Base-by-base conservation (phyloP, 805 yeast species). In the Danielia reshetovae region DNA sequence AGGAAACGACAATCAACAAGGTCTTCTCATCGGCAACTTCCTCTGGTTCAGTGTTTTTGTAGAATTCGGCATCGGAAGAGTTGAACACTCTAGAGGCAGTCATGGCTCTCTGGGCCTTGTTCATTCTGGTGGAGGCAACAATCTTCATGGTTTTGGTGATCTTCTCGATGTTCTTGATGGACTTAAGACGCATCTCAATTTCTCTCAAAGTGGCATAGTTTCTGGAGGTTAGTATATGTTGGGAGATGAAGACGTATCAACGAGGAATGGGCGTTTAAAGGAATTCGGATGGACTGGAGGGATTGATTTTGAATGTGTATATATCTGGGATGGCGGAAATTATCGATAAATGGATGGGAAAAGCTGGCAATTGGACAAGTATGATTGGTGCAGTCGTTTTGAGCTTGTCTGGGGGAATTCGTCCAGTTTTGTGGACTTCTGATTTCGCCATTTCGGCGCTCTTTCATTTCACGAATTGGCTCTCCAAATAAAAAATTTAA, bases 121-220 rank as follows among this genome's bases (percentile, higher is more conserved):
- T 75, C 65, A 93, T 79, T 72, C 96, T 84, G 53, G 98, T 93
- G 27, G 97, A 90, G 27, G 98, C 98, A 57, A 93, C 98, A 70
- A 93, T 83, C 77, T 89, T 93, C 97, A 93, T 93, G 68, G 98
- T 93, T 73, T 93, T 93, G 72, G 98, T 93, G 73, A 93, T 93
- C 76, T 93, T 93, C 74, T 93, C 97, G 66, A 93, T 90, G 78
- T 93, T 93, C 77, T 90, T 93, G 66, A 93, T 93, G 49, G 97
- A 87, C 75, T 93, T 93, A 62, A 93, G 80, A 75, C 98, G 94
- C 68, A 78, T 84, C 75, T 93, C 98, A 60, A 93, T 94, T 71
- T 93, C 98, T 74, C 97, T 90, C 64, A 93, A 77, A 53, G 98
- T 93, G 58, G 98, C 98, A 75, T 87, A 90, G 75, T 81, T 81